Percentiles rank a stretch among this genome's conserved stretches.
These are phyloP conservation scores for Bondarzewia mesenterica DNA, from an alignment of 1,284 basidiomycete species.

Conservation along the genomic window DNA sequence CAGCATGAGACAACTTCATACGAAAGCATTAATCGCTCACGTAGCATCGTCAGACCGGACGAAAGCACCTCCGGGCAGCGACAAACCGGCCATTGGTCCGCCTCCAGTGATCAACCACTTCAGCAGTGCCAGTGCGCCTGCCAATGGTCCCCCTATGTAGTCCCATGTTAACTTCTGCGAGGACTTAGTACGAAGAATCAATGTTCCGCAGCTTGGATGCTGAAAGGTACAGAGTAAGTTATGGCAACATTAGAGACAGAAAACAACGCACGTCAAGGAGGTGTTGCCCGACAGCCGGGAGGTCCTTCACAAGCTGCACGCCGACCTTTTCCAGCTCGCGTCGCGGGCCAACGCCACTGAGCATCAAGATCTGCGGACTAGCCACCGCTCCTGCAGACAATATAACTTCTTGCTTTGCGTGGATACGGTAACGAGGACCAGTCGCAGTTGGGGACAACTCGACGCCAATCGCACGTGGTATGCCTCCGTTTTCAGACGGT, in stretches of 20 bases:
- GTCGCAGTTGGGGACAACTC: constrained; percentile 18
- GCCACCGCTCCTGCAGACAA: constrained; percentile 29
- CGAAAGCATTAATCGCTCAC: constrained; percentile 7
- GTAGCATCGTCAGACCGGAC: constrained; percentile 24
- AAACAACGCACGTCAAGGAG: too few relatives aligned
- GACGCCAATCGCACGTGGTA: constrained; percentile 21
- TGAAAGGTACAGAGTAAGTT: too few relatives aligned
- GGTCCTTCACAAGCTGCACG: constrained; percentile 28
- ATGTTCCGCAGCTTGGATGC: constrained; percentile 21
- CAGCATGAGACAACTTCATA: neutral
- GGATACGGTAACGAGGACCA: constrained; percentile 18
- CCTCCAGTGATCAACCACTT: constrained; percentile 24
- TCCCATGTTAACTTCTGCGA: constrained; percentile 25
- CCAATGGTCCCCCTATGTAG: constrained; percentile 21
- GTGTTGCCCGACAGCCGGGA: constrained; percentile 37
- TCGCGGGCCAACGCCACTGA: constrained; percentile 39
- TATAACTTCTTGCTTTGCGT: constrained; percentile 29
- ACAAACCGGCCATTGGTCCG: constrained; percentile 21
- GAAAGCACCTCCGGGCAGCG: constrained; percentile 19
- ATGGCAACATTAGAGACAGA: too few relatives aligned
- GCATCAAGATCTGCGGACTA: constrained; percentile 38
- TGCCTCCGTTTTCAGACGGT: constrained; percentile 1
- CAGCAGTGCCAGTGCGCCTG: constrained; percentile 17
- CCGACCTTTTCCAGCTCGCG: constrained; percentile 25
- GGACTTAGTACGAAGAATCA: constrained; percentile 20